Percentiles rank a stretch among this genome's conserved stretches.
Evolutionary conservation across 495 filamentous ascomycete species (phyloP).

Genomic region (Aspergillus indologenus): DNA sequence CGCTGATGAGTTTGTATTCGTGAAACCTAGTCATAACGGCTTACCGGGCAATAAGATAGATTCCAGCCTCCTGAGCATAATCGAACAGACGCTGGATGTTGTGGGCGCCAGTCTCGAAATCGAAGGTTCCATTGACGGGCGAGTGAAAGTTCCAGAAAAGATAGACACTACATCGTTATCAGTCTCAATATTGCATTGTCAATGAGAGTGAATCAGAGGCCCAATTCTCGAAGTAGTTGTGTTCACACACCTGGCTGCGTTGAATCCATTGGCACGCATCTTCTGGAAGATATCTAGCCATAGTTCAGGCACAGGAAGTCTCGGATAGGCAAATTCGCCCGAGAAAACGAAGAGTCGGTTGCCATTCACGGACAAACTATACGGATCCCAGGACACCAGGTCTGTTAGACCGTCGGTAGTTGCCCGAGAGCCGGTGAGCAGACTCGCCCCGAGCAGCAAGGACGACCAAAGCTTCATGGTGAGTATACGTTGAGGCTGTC

Average conservation of each 20-base stretch:
- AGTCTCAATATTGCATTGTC: too few species aligned
- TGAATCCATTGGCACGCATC: slow-evolving; percentile 56
- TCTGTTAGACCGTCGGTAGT: slow-evolving; percentile 1
- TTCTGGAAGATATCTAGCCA: slow-evolving; percentile 65
- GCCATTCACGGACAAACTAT: slow-evolving; percentile 56
- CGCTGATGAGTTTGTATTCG: background rate
- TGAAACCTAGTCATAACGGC: background rate
- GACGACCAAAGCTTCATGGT: background rate
- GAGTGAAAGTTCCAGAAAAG: slow-evolving; percentile 58
- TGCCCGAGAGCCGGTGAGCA: background rate
- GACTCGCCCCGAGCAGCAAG: background rate
- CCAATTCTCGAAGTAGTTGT: too few species aligned
- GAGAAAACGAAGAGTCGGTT: slow-evolving; percentile 55
- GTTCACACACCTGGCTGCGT: slow-evolving; percentile 40
- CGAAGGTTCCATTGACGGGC: slow-evolving; percentile 45
- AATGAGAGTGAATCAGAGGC: too few species aligned
- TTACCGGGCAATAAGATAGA: slow-evolving; percentile 63
- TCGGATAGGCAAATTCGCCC: slow-evolving; percentile 58
- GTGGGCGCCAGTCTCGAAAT: slow-evolving; percentile 55
- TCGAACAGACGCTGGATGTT: slow-evolving; percentile 53
- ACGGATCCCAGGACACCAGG: slow-evolving; percentile 48
- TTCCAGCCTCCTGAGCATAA: slow-evolving; percentile 56
- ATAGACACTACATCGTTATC: slow-evolving; percentile 38
- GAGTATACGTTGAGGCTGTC: background rate
- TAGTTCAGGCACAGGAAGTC: slow-evolving; percentile 55